Evolutionary conservation across 345 rosid species (phyloP).

Genomic region (Cardamine resedifolia): DNA sequence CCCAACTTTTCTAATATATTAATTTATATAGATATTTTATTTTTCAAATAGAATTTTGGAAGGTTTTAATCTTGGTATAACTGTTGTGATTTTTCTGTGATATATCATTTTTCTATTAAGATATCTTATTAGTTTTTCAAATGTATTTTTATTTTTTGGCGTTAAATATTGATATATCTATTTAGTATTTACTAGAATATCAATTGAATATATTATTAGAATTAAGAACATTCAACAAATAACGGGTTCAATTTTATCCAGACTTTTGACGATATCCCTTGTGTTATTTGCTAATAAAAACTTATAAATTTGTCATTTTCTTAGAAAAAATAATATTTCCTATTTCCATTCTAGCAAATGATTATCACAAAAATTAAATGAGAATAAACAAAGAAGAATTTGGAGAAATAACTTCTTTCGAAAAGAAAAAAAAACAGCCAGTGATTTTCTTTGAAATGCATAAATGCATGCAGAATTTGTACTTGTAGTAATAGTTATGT

Average conservation of each 20-base stretch:
- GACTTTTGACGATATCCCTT: neutral
- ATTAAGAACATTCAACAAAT: neutral
- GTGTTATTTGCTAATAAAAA: neutral
- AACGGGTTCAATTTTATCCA: neutral
- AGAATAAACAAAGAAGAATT: neutral
- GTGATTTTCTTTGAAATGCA: neutral
- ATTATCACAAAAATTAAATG: neutral
- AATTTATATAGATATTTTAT: no score
- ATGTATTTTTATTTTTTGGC: neutral
- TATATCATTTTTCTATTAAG: no score
- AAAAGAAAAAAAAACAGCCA: neutral
- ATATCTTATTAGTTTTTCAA: neutral
- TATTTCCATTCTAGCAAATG: neutral
- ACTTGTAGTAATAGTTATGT: neutral
- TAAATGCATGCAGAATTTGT: slow-evolving; percentile 19
- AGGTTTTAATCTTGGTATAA: neutral
- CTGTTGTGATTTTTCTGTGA: neutral
- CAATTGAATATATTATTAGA: neutral
- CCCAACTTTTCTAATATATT: no score
- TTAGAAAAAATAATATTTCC: neutral
- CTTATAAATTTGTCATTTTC: neutral
- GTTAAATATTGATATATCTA: neutral
- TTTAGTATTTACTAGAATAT: neutral
- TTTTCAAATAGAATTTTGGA: neutral
- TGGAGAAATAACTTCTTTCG: neutral